Percentiles rank a stretch among this genome's conserved stretches.
phyloP scores from a whole-genome alignment of 306 rosid genomes.

The Cicer arietinum region DNA sequence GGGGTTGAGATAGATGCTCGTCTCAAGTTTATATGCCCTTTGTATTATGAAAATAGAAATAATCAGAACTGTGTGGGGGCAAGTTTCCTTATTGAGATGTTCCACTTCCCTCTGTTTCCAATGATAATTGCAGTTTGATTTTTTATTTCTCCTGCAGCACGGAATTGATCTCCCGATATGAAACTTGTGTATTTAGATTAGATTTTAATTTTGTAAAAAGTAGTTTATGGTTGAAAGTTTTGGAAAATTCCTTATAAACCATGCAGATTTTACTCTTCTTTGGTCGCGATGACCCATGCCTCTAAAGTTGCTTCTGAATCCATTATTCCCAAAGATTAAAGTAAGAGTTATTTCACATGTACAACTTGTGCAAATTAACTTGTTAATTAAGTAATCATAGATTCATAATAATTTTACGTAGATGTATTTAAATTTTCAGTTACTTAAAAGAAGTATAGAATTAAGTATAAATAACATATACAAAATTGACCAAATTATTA shows the following conservation, averaged over 20 bases:
- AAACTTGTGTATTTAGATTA: constrained; percentile 2
- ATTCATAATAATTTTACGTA: neutral
- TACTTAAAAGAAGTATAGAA: neutral
- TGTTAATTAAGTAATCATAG: neutral
- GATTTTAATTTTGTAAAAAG: neutral
- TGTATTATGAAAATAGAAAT: constrained; percentile 63
- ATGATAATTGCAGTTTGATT: constrained; percentile 43
- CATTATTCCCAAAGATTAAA: neutral
- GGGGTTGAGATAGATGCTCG: constrained; percentile 46
- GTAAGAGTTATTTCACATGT: neutral
- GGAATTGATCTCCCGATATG: neutral
- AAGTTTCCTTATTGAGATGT: constrained; percentile 45
- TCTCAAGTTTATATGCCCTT: constrained; percentile 46
- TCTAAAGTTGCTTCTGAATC: neutral
- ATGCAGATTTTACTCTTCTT: neutral
- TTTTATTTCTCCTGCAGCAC: neutral
- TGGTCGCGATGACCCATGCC: neutral
- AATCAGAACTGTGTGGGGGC: constrained; percentile 52
- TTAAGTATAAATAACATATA: neutral
- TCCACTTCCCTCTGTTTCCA: constrained; percentile 41
- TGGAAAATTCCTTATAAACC: neutral
- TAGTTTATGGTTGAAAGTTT: neutral
- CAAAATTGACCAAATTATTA: neutral
- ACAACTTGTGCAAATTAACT: neutral
- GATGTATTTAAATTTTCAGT: neutral